Evolutionary conservation across 345 rosid genomes (phyloP), one percentile per base, ranked within the genome.

Genomic region (Aquilaria sinensis): DNA sequence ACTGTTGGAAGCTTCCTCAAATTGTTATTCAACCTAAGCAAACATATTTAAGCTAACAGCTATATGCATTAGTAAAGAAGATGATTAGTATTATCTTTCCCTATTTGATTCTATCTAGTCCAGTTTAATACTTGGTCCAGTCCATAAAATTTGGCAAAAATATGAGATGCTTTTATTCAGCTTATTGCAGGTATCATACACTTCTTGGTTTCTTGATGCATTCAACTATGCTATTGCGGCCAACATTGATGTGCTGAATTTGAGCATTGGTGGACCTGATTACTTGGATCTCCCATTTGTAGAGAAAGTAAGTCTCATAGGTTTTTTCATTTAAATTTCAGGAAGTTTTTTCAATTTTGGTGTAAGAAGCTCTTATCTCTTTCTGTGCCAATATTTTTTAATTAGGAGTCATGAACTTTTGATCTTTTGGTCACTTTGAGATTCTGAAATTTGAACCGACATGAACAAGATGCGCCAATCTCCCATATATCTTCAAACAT

Each of bases 181-280:
- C 95, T 80, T 77, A 74, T 74, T 93, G 95, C 96, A 93, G 98
- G 96, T 93, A 81, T 93, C 98, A 50, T 93, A 90, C 73, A 88
- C 97, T n/a, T 93, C 98, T 53, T 93, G 98, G 98, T 90, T 93
- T 73, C 98, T 90, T 73, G 98, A 93, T 67, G 96, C 98, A 47
- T 93, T 93, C 73, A 93, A 93, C 72, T 93, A 93, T 78, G 98
- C 98, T 62, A 90, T 90, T 53, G 96, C 98, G 37, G 86, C 85
- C 58, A 59, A 88, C 59, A 86, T 93, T 90, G 98, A 93, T 75
- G 98, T 93, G 63, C 82, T 93, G 43, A 93, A 93, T 75, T 80
- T 93, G 95, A 93, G 98, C 74, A 93, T 93, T 31, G 98, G 97
- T 68, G 98, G 98, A 47, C 98, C 98, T 72, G 98, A 93, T 80